Evolutionary conservation across 2,329 filamentous ascomycete genomes (phyloP).

Genomic region (Ophiosphaerella korrae): DNA sequence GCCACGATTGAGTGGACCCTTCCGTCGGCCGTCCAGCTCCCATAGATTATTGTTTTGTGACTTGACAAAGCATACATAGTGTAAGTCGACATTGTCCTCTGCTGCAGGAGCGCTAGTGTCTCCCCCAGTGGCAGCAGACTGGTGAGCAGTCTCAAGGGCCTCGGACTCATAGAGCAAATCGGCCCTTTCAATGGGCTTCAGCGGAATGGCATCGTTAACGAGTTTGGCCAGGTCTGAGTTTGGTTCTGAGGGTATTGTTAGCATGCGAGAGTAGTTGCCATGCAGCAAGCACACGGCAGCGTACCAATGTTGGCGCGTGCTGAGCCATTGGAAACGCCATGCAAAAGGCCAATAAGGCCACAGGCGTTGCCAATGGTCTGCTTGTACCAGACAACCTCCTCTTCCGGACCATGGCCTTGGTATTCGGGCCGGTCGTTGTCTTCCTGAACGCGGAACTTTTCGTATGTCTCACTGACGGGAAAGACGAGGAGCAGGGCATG

Average conservation of each 20-base stretch:
- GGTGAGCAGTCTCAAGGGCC: conserved; percentile 78
- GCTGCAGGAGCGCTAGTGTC: conserved; percentile 80
- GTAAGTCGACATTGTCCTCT: conserved; percentile 83
- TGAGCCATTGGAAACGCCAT: conserved; percentile 80
- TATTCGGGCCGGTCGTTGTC: conserved; percentile 70
- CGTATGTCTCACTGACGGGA: conserved; percentile 79
- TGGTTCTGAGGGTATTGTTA: conserved; percentile 41
- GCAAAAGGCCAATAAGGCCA: conserved; percentile 86
- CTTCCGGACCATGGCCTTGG: conserved; percentile 66
- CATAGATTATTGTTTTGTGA: conserved; percentile 70
- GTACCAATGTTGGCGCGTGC: conserved; percentile 56
- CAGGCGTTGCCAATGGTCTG: conserved; percentile 97
- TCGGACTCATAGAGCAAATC: conserved; percentile 76
- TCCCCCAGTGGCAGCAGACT: conserved; percentile 74
- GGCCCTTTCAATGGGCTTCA: conserved; percentile 70
- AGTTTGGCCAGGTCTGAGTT: conserved; percentile 67
- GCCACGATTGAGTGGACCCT: conserved; percentile 72
- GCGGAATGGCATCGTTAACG: conserved; percentile 70
- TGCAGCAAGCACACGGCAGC: conserved; percentile 6
- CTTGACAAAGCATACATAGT: conserved; percentile 96
- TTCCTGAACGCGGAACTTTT: conserved; percentile 74
- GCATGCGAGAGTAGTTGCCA: conserved; percentile 1
- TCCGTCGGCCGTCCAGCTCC: conserved; percentile 78
- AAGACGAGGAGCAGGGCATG: conserved; percentile 91
- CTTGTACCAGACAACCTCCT: conserved; percentile 90